These are phyloP conservation scores for Saccharum hybrid DNA, from an alignment of 202 grass and related monocot genomes.

Conservation along the genomic window DNA sequence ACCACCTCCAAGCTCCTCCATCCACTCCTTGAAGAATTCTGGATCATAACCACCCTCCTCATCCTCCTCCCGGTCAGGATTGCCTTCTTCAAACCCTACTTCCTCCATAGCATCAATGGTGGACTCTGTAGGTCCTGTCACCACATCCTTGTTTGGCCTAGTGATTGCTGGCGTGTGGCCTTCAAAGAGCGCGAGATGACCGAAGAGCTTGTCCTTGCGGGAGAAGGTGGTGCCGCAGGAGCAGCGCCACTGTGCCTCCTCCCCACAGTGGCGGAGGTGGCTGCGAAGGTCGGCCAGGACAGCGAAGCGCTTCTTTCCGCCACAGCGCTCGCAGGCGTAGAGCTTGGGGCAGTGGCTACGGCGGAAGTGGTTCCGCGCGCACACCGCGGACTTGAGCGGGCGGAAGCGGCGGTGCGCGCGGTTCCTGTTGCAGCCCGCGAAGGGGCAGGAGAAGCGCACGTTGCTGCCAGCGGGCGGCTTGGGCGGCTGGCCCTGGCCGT, in stretches of 20 bases:
- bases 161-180: slow-evolving; percentile 77
- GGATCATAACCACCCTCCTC: slow-evolving; percentile 56
- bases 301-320: slow-evolving; percentile 89
- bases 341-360: slow-evolving; percentile 97
- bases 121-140: slow-evolving; percentile 24
- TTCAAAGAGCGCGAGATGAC: slow-evolving; percentile 88
- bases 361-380: slow-evolving; percentile 92
- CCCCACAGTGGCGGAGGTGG: slow-evolving; percentile 91
- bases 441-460: slow-evolving; percentile 86
- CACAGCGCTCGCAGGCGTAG: slow-evolving; percentile 77
- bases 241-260: slow-evolving; percentile 84
- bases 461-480: slow-evolving; percentile 47
- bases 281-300: slow-evolving; percentile 83
- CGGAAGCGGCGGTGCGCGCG: slow-evolving; percentile 80
- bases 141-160: slow-evolving; percentile 48
- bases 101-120: slow-evolving; percentile 53
- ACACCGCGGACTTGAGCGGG: slow-evolving; percentile 83
- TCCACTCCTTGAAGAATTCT: slow-evolving; percentile 69
- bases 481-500: slow-evolving; percentile 38
- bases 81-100: slow-evolving; percentile 45
- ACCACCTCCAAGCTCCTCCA: slow-evolving; percentile 68
- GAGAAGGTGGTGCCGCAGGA: slow-evolving; percentile 97
- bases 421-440: slow-evolving; percentile 84
- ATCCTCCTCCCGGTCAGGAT: slow-evolving; percentile 31
- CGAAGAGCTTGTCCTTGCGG: slow-evolving; percentile 98